Evolutionary conservation across 495 filamentous ascomycete genomes (phyloP), one percentile per base, ranked within the genome.

Genomic region (Durotheca rogersii): DNA sequence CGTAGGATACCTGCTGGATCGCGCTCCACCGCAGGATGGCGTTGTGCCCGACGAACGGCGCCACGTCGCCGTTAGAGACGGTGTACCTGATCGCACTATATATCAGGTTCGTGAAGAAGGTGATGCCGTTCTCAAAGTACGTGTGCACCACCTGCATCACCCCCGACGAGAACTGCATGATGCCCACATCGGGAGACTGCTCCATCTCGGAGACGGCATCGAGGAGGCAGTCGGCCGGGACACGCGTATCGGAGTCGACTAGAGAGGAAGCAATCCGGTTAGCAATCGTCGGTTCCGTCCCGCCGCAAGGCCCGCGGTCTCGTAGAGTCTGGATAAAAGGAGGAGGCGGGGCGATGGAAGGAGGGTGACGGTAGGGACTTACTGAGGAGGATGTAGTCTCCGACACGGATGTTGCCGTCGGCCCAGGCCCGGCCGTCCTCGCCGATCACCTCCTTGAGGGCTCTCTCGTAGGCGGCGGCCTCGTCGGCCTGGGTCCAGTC

Each of bases 31-130:
- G 80, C 30, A 91, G 78, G 46, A 90, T 78, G 36, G 87, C 87
- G 59, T 91, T 91, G 69, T 90, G 87, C 12, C 83, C 83, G 52
- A 86, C 83, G 41, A 86, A 86, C n/a, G 87, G 87, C 9, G 87
- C 86, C 39, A 90, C 86, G 62, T 91, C 87, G 33, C 87, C 87
- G 68, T 89, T 90, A 15, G 86, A 78, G 56, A 90, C 86, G 36
- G 87, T 84, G 66, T 85, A 91, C 7, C 78, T 74, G 50, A 91
- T 91, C 38, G 85, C 84, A 21, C 76, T 86, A 66, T 90, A 91
- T 64, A 91, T 84, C 12, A 91, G 77, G 64, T 90, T 84, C 36
- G 87, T 91, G 72, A 91, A 91, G 74, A 89, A 91, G 27, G 86
- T 89, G 56, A 90, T 88, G 51, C 83, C 83, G 53, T 84, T 84